Evolutionary conservation across 2,329 filamentous ascomycete genomes (phyloP).

Genomic region (Chaetomium globosum): DNA sequence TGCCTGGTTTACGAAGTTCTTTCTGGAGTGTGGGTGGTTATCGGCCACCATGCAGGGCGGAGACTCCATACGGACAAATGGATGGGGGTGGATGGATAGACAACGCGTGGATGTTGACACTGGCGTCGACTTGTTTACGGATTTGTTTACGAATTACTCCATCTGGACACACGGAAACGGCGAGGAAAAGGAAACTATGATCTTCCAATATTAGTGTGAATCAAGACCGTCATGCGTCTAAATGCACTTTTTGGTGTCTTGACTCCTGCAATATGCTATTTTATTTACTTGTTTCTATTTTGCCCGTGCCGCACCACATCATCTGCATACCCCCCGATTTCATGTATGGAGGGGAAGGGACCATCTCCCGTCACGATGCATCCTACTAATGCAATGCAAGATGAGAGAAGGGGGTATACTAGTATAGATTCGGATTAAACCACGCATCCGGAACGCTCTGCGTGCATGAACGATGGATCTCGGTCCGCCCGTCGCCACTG

Average conservation of each 20-base stretch:
- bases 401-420: constrained; percentile 10
- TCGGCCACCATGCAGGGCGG: neutral
- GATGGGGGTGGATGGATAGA: neutral
- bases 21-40: neutral
- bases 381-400: neutral
- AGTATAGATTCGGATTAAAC: neutral
- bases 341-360: neutral
- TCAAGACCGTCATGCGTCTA: constrained; percentile 2
- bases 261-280: neutral
- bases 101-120: neutral
- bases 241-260: neutral
- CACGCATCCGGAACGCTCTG: neutral
- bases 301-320: neutral
- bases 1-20: neutral
- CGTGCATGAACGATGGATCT: constrained; percentile 6
- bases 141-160: constrained; percentile 3
- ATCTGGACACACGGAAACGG: constrained; percentile 1
- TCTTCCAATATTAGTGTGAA: constrained; percentile 1
- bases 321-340: neutral
- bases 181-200: neutral
- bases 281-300: neutral
- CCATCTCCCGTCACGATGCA: neutral
- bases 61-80: neutral
- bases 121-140: neutral
- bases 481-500: neutral